phyloP scores from a whole-genome alignment of 768 basidiomycete species.

The Mycena venus region DNA sequence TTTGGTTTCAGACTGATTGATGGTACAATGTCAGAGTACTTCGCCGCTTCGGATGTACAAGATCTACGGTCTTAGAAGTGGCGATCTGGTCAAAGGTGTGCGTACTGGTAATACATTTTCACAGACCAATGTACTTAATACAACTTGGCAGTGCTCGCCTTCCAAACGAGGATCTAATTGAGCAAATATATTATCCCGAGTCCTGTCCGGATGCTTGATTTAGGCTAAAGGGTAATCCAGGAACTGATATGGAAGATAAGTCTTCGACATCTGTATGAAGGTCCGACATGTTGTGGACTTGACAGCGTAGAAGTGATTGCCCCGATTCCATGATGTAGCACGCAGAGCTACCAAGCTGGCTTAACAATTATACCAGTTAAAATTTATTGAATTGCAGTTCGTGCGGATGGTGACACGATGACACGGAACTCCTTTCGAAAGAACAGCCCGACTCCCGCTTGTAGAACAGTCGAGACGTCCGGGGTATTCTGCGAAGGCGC shows the following conservation, averaged over 20 bases:
- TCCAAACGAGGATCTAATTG: not conserved
- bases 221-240: slow-evolving; percentile 3
- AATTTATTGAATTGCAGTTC: not conserved
- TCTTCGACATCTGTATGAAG: slow-evolving; percentile 9
- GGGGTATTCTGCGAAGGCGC: not conserved
- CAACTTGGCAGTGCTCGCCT: not conserved
- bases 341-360: not conserved
- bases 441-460: not conserved
- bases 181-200: not conserved
- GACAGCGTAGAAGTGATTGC: slow-evolving; percentile 7
- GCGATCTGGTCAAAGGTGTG: slow-evolving; percentile 13
- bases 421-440: not conserved
- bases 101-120: slow-evolving; percentile 1
- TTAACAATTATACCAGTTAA: not conserved
- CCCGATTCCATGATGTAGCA: not conserved
- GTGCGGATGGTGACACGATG: not conserved
- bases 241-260: slow-evolving; percentile 1
- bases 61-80: slow-evolving; percentile 7
- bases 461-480: slow-evolving; percentile 4
- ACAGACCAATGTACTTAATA: not conserved
- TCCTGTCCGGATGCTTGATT: not conserved
- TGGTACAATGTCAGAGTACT: not conserved
- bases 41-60: slow-evolving; percentile 5
- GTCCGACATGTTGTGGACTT: slow-evolving; percentile 7
- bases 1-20: slow-evolving; percentile 7